phyloP scores from a whole-genome alignment of 78 protist genomes.

The Dictyostelium brefeldianum region DNA sequence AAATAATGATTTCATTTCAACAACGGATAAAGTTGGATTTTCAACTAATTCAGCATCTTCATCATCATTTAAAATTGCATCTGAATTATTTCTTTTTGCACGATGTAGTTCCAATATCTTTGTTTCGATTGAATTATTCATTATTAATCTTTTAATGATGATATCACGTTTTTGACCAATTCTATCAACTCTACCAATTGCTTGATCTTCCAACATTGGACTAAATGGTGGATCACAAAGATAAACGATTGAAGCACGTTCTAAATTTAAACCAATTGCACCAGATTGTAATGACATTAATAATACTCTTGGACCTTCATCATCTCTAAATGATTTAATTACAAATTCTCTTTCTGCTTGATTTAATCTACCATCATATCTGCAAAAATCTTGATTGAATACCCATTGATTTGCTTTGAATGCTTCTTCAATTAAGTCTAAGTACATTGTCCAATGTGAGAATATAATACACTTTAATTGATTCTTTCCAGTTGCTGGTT shows the following conservation, averaged over 20 bases:
- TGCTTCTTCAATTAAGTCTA: slow-evolving; percentile 54
- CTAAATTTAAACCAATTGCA: slow-evolving; percentile 96
- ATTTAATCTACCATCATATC: slow-evolving; percentile 84
- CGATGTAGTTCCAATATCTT: slow-evolving; percentile 84
- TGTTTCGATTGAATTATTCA: slow-evolving; percentile 82
- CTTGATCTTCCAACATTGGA: slow-evolving; percentile 90
- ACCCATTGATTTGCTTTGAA: neutral
- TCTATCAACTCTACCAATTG: slow-evolving; percentile 96
- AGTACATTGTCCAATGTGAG: slow-evolving; percentile 85
- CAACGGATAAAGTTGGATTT: neutral
- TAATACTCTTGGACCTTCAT: slow-evolving; percentile 29
- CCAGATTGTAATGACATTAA: slow-evolving; percentile 89
- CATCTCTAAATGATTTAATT: slow-evolving; percentile 26
- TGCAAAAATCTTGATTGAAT: neutral
- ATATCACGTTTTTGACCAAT: slow-evolving; percentile 91
- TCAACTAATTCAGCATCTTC: neutral
- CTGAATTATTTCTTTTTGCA: slow-evolving; percentile 58
- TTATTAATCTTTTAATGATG: slow-evolving; percentile 68
- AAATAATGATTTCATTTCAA: slow-evolving; percentile 24
- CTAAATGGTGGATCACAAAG: slow-evolving; percentile 91
- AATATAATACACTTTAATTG: slow-evolving; percentile 67
- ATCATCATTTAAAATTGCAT: slow-evolving; percentile 27
- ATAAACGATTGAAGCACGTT: slow-evolving; percentile 89
- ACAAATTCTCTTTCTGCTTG: slow-evolving; percentile 1
- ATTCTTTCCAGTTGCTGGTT: neutral